phyloP scores from a whole-genome alignment of 176 grass and related monocot species.

The Aegilops longissima region DNA sequence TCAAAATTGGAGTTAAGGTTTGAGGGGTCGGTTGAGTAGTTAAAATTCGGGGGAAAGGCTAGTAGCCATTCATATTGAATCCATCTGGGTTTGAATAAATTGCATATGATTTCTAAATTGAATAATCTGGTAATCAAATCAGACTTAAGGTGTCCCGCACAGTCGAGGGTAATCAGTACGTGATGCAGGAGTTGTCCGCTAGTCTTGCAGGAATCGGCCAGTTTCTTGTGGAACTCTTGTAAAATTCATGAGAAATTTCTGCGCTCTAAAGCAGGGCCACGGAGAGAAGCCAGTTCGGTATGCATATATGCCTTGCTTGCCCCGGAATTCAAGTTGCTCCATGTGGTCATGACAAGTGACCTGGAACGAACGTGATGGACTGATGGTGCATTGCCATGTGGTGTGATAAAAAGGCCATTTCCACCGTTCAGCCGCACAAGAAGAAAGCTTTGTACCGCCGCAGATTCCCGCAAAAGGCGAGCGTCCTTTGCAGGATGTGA shows the following conservation, averaged over 20 bases:
- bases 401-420: neutral
- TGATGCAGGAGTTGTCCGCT: neutral
- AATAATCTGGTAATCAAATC: neutral
- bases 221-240: neutral
- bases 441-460: slow-evolving; percentile 26
- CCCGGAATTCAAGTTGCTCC: slow-evolving; percentile 24
- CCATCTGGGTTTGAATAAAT: neutral
- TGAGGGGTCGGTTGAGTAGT: no score
- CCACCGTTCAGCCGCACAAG: neutral
- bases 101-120: neutral
- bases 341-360: slow-evolving; percentile 31
- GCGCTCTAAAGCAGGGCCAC: neutral
- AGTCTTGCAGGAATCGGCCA: neutral
- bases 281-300: neutral
- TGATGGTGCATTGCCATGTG: neutral
- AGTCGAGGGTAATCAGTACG: neutral
- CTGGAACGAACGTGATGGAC: neutral
- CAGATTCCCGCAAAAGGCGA: slow-evolving; percentile 42
- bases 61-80: no score
- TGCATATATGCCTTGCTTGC: slow-evolving; percentile 42
- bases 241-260: neutral
- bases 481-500: slow-evolving; percentile 34
- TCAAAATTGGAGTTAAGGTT: no score
- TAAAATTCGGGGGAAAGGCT: no score
- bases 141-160: neutral